Base-by-base conservation (phyloP, 2,329 filamentous ascomycete genomes). In the Xylaria sp. region DNA sequence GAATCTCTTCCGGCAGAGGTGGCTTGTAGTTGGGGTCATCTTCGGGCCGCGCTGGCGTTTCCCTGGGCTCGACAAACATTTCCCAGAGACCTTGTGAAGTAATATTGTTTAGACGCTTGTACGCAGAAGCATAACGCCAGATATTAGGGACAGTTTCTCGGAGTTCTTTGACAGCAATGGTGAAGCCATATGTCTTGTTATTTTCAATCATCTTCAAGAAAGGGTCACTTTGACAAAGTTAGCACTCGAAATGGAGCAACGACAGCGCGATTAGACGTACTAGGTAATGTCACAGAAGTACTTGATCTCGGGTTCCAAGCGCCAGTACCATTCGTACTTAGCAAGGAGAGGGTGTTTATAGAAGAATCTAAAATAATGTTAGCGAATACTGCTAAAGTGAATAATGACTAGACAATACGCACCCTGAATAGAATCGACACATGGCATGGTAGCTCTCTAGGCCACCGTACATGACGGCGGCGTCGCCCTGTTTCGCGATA, bases 261-360 rank as follows among this genome's bases (percentile, higher is more conserved):
- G 7, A 28, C 0, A 5, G n/a, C 28, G 25, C 2, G 44, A 28
- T 41, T 37, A 74, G 77, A 79, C 89, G 71, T 89, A 95, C 93
- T 99, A 99, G 73, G 96, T 99, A 75, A 99, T 98, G 80, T 99
- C 96, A 82, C 96, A 99, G 84, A 99, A 99, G 84, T 98, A 99
- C 84, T 95, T 98, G 88, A 99, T 98, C 83, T 99, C 96, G 73
- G 96, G 96, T 86, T 99, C 96, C 76, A 99, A 86, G 72, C 96
- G 94, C 96, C 96, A 99, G 85, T 99, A 99, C 96, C 96, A 99
- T 79, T 98, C 94, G 83, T 98, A 99, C 82, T 98, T 98, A 79
- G 92, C 89, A 55, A 99, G 88, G 41, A 98, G 88, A 73, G 94
- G 92, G 80, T 99, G 96, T 81, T 98, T 97, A 86, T 96, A 99